Percentiles rank a stretch among this genome's conserved stretches.
These are phyloP conservation scores for Salvia hispanica DNA, from an alignment of 257 asterid species.

Conservation along the genomic window DNA sequence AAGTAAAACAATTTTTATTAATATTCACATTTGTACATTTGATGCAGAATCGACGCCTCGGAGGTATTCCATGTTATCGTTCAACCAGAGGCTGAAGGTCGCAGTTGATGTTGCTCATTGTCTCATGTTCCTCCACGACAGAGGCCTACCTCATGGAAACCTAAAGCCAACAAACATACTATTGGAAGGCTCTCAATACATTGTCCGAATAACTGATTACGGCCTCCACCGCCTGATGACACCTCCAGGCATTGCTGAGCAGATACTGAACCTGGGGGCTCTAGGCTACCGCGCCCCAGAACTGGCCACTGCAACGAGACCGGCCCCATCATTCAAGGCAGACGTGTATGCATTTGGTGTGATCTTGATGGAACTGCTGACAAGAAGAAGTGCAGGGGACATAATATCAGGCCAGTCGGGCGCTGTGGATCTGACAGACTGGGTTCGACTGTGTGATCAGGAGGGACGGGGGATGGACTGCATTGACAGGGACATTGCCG, in stretches of 20 bases:
- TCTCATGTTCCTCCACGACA: constrained; percentile 75
- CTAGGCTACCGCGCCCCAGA: constrained; percentile 94
- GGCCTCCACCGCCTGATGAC: constrained; percentile 97
- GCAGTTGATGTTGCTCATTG: constrained; percentile 80
- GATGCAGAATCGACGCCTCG: constrained; percentile 88
- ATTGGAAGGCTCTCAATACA: constrained; percentile 60
- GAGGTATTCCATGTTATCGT: constrained; percentile 80
- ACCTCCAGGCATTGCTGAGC: constrained; percentile 83
- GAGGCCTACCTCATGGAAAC: constrained; percentile 92
- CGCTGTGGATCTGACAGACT: constrained; percentile 94
- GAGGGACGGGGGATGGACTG: constrained; percentile 95
- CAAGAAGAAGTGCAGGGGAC: constrained; percentile 97
- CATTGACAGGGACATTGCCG: constrained; percentile 80
- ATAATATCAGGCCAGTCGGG: constrained; percentile 92
- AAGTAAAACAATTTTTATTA: not conserved
- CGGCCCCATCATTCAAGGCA: constrained; percentile 72
- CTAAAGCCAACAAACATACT: constrained; percentile 89
- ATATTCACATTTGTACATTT: not conserved
- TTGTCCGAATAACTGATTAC: constrained; percentile 69
- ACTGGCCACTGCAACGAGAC: constrained; percentile 68
- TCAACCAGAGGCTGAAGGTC: constrained; percentile 72
- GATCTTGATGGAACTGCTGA: constrained; percentile 86
- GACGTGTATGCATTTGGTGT: constrained; percentile 97
- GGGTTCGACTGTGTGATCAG: constrained; percentile 84
- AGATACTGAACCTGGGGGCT: constrained; percentile 86